phyloP scores from a whole-genome alignment of 2,329 filamentous ascomycete species.

The Aspergillus tubingensis region DNA sequence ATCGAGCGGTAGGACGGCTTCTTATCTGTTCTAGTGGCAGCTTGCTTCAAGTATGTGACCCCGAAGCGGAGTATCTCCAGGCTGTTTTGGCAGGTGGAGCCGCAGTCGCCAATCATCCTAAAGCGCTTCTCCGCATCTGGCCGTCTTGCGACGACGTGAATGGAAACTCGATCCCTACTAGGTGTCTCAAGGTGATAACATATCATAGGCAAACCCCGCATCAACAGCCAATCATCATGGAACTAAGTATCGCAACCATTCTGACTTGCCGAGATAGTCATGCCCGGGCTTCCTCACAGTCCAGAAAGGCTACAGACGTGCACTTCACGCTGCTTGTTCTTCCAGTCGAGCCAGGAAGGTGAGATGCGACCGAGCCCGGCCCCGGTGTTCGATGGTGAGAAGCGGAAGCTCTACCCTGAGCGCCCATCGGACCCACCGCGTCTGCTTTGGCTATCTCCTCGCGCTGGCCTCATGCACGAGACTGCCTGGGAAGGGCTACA shows the following conservation, averaged over 20 bases:
- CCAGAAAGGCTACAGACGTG: no score
- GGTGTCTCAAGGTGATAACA: background rate
- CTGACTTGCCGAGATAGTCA: background rate
- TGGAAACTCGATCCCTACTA: no score
- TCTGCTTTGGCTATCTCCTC: slow-evolving; percentile 4
- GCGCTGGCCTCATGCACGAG: background rate
- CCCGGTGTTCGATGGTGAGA: slow-evolving; percentile 7
- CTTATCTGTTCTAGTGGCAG: background rate
- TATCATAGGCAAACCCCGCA: background rate
- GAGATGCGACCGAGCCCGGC: slow-evolving; percentile 6
- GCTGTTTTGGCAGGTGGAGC: background rate
- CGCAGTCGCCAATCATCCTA: background rate
- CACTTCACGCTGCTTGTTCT: no score
- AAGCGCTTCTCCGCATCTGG: background rate
- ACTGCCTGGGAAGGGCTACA: slow-evolving; percentile 1
- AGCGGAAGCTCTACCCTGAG: background rate
- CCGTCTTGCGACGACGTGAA: background rate
- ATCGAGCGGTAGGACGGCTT: background rate
- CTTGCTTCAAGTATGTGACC: background rate
- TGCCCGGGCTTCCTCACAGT: no score
- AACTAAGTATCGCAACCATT: background rate
- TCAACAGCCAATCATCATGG: background rate
- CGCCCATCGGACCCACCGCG: slow-evolving; percentile 3
- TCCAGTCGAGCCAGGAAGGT: background rate
- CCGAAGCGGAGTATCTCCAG: background rate